phyloP scores from a whole-genome alignment of 257 asterid species.

The Lantana camara region DNA sequence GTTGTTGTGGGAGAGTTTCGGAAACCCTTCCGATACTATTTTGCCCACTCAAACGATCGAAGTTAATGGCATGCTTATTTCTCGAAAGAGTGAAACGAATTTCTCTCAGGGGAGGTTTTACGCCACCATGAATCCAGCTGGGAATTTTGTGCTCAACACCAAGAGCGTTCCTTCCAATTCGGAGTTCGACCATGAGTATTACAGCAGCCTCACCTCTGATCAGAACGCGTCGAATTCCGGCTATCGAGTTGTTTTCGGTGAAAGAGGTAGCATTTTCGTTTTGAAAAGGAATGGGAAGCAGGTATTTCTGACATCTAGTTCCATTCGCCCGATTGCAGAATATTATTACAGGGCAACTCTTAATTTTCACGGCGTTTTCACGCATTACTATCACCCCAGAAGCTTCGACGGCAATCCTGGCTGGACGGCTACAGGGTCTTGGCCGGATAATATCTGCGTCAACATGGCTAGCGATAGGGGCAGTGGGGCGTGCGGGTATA shows the following conservation, averaged over 20 bases:
- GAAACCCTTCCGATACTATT: constrained; percentile 36
- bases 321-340: constrained; percentile 25
- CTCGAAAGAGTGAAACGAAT: constrained; percentile 29
- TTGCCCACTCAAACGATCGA: constrained; percentile 39
- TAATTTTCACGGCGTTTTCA: constrained; percentile 51
- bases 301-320: not conserved
- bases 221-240: constrained; percentile 34
- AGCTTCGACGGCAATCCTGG: constrained; percentile 12
- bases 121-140: constrained; percentile 35
- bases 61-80: constrained; percentile 24
- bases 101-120: constrained; percentile 53
- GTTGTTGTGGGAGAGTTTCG: constrained; percentile 58
- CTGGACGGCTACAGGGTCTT: constrained; percentile 35
- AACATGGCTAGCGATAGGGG: constrained; percentile 17
- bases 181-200: constrained; percentile 40
- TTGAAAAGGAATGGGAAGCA: constrained; percentile 30
- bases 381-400: constrained; percentile 44
- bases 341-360: constrained; percentile 49
- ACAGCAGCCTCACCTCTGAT: constrained; percentile 32
- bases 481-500: constrained; percentile 72
- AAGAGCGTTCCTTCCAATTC: constrained; percentile 28
- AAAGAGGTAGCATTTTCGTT: constrained; percentile 32
- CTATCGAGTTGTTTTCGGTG: constrained; percentile 31
- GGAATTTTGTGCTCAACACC: constrained; percentile 44
- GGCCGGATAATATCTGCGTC: constrained; percentile 44